phyloP scores from a whole-genome alignment of 257 asterid species.

The Striga asiatica region DNA sequence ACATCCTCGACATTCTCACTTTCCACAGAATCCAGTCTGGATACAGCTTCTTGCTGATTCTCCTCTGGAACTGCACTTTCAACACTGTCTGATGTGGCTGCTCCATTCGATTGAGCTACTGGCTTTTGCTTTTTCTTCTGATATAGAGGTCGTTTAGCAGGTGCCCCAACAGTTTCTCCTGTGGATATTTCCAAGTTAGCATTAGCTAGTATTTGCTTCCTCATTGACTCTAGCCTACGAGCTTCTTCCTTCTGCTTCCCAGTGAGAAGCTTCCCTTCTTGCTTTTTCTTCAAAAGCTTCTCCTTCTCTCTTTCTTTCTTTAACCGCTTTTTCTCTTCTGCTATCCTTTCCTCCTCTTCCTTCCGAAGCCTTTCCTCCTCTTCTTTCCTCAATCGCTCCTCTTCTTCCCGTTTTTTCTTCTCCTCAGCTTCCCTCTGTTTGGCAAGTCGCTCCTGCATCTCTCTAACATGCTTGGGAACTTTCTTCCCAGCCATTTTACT shows the following conservation, averaged over 20 bases:
- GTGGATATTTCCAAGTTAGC: constrained; percentile 32
- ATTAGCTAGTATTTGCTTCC: constrained; percentile 73
- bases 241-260: constrained; percentile 92
- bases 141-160: constrained; percentile 62
- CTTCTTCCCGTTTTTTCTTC: constrained; percentile 69
- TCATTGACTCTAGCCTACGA: constrained; percentile 76
- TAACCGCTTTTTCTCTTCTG: constrained; percentile 75
- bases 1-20: constrained; percentile 28
- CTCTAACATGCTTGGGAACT: constrained; percentile 68
- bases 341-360: constrained; percentile 66
- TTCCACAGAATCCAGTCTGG: constrained; percentile 34
- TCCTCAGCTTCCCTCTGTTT: constrained; percentile 69
- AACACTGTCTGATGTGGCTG: constrained; percentile 30
- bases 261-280: constrained; percentile 70
- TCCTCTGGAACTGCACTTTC: constrained; percentile 25
- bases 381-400: constrained; percentile 72
- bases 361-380: constrained; percentile 68
- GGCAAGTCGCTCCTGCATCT: constrained; percentile 86
- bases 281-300: constrained; percentile 69
- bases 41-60: constrained; percentile 24
- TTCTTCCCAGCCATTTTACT: constrained; percentile 46
- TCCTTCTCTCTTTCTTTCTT: constrained; percentile 90
- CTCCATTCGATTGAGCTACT: constrained; percentile 54
- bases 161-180: constrained; percentile 43
- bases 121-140: constrained; percentile 63